phyloP scores from a whole-genome alignment of 2,329 filamentous ascomycete genomes.

The Trichophyton benhamiae region DNA sequence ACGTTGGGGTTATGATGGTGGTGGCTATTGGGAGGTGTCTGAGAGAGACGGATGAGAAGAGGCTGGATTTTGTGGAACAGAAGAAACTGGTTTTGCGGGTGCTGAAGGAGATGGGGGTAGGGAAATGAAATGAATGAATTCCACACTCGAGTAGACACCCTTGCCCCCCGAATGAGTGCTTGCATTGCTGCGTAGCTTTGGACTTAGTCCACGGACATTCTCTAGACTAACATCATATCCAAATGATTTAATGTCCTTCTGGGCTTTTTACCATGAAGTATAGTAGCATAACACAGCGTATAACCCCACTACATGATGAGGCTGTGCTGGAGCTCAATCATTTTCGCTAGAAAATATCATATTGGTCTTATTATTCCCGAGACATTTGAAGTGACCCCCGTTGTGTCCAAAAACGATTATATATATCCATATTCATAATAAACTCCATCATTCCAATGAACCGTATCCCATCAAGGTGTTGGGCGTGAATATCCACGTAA shows the following conservation, averaged over 20 bases:
- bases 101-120: conserved; percentile 28
- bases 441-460: not conserved
- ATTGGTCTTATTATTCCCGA: no score
- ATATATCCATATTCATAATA: no score
- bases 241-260: not conserved
- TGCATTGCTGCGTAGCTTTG: not conserved
- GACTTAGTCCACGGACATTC: not conserved
- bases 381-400: no score
- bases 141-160: not conserved
- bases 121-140: conserved; percentile 1
- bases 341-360: no score
- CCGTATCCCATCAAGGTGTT: not conserved
- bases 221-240: not conserved
- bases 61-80: conserved; percentile 31
- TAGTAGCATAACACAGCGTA: not conserved
- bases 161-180: not conserved
- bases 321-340: no score
- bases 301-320: no score
- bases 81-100: conserved; percentile 35
- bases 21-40: conserved; percentile 69
- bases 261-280: not conserved
- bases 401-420: no score
- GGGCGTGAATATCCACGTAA: not conserved
- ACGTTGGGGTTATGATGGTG: conserved; percentile 48
- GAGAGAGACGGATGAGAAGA: conserved; percentile 59